Evolutionary conservation across 2,329 filamentous ascomycete genomes (phyloP).

Genomic region (Coleophoma eucalyptorum): DNA sequence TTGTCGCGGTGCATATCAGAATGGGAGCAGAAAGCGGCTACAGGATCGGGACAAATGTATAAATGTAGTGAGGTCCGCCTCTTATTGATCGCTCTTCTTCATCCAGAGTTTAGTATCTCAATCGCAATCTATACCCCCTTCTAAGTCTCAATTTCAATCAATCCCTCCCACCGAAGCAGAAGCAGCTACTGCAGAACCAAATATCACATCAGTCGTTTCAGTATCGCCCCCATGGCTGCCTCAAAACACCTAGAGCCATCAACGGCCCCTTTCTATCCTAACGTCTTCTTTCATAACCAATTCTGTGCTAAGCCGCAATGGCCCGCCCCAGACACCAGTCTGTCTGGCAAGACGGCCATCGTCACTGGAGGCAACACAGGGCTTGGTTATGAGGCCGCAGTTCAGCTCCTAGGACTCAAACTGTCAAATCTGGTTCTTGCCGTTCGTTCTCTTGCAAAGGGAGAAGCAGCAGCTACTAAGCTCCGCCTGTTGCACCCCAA

Average conservation of each 20-base stretch:
- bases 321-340: conserved; percentile 8
- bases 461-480: conserved; percentile 33
- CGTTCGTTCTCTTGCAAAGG: conserved; percentile 38
- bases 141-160: background rate
- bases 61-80: background rate
- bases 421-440: conserved; percentile 42
- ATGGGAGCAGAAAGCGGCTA: too few relatives aligned
- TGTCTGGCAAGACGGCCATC: conserved; percentile 37
- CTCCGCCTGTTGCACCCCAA: conserved; percentile 27
- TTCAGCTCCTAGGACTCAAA: conserved; percentile 33
- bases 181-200: background rate
- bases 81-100: background rate
- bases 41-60: too few relatives aligned
- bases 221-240: conserved; percentile 13
- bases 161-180: background rate
- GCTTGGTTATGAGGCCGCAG: conserved; percentile 38
- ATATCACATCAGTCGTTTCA: background rate
- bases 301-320: conserved; percentile 14
- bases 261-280: conserved; percentile 10
- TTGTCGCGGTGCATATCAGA: too few relatives aligned
- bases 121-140: background rate
- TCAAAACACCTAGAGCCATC: conserved; percentile 20
- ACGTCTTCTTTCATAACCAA: conserved; percentile 17
- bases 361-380: conserved; percentile 45
- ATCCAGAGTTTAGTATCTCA: background rate